These are phyloP conservation scores for Sergeia podlipaevii DNA, from an alignment of 208 protist species.

Conservation along the genomic window DNA sequence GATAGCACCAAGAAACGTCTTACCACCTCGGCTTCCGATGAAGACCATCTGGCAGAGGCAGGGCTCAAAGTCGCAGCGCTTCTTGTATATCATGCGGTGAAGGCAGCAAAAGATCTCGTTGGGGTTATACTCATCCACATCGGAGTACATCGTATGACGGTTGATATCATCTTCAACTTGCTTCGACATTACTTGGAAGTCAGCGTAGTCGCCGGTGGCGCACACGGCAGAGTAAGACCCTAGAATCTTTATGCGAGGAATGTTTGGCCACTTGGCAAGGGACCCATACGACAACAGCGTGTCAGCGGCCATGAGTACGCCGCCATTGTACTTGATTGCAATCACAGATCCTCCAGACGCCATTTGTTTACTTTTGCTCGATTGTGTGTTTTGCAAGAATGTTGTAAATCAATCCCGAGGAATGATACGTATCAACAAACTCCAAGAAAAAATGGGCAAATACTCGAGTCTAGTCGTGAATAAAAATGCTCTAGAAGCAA, in stretches of 20 bases:
- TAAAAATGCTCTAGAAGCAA: no score
- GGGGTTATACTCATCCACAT: conserved; percentile 73
- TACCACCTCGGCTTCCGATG: conserved; percentile 79
- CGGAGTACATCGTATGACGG: conserved; percentile 65
- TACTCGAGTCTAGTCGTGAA: no score
- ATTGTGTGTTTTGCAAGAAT: background rate
- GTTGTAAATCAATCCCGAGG: background rate
- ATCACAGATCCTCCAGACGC: conserved; percentile 96
- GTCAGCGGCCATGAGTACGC: conserved; percentile 95
- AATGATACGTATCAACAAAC: no score
- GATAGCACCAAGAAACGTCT: conserved; percentile 93
- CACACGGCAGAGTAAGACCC: conserved; percentile 90
- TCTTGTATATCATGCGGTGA: conserved; percentile 91
- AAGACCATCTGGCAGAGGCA: conserved; percentile 96
- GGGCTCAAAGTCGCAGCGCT: conserved; percentile 95
- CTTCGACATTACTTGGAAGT: conserved; percentile 94
- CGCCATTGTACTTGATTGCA: conserved; percentile 96
- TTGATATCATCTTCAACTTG: conserved; percentile 78
- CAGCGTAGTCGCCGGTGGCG: conserved; percentile 94
- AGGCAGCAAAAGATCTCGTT: conserved; percentile 94
- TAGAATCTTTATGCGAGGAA: conserved; percentile 88
- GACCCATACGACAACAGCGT: conserved; percentile 97
- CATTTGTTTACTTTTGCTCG: conserved; percentile 41
- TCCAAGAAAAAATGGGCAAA: no score
- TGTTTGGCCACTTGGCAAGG: conserved; percentile 93